Conservation (phyloP, 768 basidiomycete genomes). For the Mycena olivaceomarginata region DNA sequence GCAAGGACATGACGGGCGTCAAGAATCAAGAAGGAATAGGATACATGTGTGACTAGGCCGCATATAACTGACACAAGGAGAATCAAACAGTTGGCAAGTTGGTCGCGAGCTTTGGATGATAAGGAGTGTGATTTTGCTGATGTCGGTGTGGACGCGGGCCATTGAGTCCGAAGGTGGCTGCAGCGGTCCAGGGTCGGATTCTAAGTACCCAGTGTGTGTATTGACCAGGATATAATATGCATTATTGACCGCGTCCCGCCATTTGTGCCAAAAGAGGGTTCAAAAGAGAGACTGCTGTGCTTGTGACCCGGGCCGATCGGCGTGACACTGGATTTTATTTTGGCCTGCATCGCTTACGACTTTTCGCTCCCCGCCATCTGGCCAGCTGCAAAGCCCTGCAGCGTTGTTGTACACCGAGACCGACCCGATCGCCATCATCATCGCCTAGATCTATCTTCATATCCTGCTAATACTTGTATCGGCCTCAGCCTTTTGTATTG, state of each 20-base stretch:
- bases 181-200: background rate
- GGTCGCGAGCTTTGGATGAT: slow-evolving; percentile 1
- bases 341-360: background rate
- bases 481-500: slow-evolving; percentile 44
- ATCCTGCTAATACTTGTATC: slow-evolving; percentile 40
- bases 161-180: background rate
- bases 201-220: too few species aligned
- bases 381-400: background rate
- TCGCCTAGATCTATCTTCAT: slow-evolving; percentile 41
- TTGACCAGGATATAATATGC: too few species aligned
- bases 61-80: background rate
- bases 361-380: slow-evolving; percentile 13
- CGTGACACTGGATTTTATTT: background rate
- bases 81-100: background rate
- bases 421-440: slow-evolving; percentile 28
- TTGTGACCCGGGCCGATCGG: too few species aligned
- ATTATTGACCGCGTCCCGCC: too few species aligned
- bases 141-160: background rate
- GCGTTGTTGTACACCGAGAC: slow-evolving; percentile 29
- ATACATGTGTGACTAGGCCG: slow-evolving; percentile 22
- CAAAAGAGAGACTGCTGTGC: too few species aligned
- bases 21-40: slow-evolving; percentile 24
- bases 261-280: too few species aligned
- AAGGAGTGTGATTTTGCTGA: slow-evolving; percentile 16
- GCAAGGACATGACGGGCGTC: slow-evolving; percentile 20